Base-by-base conservation (phyloP, 345 rosid genomes). In the Salix exigua region DNA sequence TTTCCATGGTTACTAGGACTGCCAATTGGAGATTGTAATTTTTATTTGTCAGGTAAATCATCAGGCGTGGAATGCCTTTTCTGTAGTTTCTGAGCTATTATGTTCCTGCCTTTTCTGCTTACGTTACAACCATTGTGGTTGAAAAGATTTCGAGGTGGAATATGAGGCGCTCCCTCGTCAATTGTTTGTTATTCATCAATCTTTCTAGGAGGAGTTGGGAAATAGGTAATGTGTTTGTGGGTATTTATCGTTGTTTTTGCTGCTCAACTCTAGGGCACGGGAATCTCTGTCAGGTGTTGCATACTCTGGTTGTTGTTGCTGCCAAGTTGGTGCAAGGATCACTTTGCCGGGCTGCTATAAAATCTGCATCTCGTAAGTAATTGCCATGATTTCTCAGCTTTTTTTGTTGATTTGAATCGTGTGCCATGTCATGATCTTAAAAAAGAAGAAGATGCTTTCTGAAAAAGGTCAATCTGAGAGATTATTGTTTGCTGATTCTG, bases 301-400 rank as follows among this genome's bases (percentile, higher is more conserved):
- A 30, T 30, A 0, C 83, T 17, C 73, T 85, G 33, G 8, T 73
- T 53, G 90, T 89, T 64, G 90, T 91, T 82, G 89, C 91, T 38
- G 81, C 75, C 44, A 87, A 82, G 74, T 74, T 96, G 86, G 85
- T 85, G 83, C 86, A 84, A 83, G 96, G 94, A 67, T 90, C 94
- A 69, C 88, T 95, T 66, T 91, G 77, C 79, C 88, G 69, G 82
- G 84, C 89, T 72, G 90, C 88, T 79, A 81, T 88, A 85, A 96
- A 83, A 81, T 90, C 97, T 21, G 86, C 83, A 88, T 82, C 96
- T 33, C 94, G 97, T 91, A 88, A 82, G 96, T 71, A 74, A 31
- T 77, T 51, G 10, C 30, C 12, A 10, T 73, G 72, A 38, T 55
- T 48, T 69, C n/a, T 75, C 7, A 66, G 25, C 9, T 42, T 28